A percentile compares a stretch with the other conserved stretches of the same genome.
These are phyloP conservation scores for Filosporella fistucella DNA, from an alignment of 495 filamentous ascomycete species.

Conservation along the genomic window DNA sequence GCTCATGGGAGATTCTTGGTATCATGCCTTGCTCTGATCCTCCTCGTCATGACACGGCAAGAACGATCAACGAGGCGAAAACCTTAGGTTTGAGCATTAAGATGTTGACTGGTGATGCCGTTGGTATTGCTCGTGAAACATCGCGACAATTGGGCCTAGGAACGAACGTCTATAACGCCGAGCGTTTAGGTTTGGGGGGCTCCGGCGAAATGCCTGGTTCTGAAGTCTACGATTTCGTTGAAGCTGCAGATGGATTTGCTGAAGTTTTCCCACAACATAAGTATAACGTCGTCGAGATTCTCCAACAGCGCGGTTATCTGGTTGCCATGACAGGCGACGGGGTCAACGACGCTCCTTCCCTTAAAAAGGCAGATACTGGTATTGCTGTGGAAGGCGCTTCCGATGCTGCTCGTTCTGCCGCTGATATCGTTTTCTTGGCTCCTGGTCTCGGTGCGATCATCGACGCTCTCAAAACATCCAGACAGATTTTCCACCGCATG, in stretches of 20 bases:
- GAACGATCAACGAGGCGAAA: constrained; percentile 87
- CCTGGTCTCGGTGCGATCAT: constrained; percentile 91
- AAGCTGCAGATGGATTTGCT: constrained; percentile 90
- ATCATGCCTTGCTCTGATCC: constrained; percentile 93
- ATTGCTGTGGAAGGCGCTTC: constrained; percentile 94
- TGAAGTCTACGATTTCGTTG: constrained; percentile 90
- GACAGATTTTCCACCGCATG: constrained; percentile 97
- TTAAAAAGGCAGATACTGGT: constrained; percentile 93
- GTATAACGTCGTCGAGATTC: constrained; percentile 94
- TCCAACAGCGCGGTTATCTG: constrained; percentile 93
- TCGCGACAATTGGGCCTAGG: constrained; percentile 86
- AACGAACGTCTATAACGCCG: constrained; percentile 92
- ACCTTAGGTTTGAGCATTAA: constrained; percentile 84
- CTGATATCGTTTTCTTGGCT: constrained; percentile 90
- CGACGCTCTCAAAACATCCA: constrained; percentile 87
- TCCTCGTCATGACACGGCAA: constrained; percentile 84
- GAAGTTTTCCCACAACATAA: constrained; percentile 98
- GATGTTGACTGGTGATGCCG: constrained; percentile 95
- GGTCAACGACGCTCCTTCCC: constrained; percentile 93
- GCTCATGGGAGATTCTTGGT: constrained; percentile 84
- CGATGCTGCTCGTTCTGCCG: constrained; percentile 86
- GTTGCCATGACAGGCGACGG: constrained; percentile 98
- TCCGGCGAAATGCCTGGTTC: constrained; percentile 83
- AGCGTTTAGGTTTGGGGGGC: constrained; percentile 66
- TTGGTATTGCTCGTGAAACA: constrained; percentile 88